A percentile compares a stretch with the other conserved stretches of the same genome.
Conservation (phyloP, 208 protist genomes). For the Trypanosoma caninum region DNA sequence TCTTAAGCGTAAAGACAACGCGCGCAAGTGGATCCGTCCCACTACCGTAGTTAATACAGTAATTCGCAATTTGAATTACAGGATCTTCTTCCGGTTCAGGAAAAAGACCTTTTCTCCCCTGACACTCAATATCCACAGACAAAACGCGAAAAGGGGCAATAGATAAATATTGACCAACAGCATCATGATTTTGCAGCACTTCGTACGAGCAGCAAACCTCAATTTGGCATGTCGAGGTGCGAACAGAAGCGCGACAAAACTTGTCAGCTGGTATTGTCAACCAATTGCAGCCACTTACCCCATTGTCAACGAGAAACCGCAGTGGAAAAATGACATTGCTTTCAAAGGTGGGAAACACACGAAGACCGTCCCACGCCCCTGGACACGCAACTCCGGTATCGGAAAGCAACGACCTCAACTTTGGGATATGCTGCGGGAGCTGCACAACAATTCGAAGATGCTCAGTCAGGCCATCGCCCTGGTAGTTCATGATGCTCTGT, state of each 20-base stretch:
- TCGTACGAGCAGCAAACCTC: slow-evolving; percentile 91
- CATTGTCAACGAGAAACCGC: slow-evolving; percentile 98
- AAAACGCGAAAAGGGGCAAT: slow-evolving; percentile 99
- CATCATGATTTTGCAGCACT: slow-evolving; percentile 79
- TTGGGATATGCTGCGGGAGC: slow-evolving; percentile 90
- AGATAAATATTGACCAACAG: slow-evolving; percentile 89
- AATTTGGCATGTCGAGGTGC: slow-evolving; percentile 88
- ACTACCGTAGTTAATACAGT: slow-evolving; percentile 91
- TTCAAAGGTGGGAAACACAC: slow-evolving; percentile 96
- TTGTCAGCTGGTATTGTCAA: slow-evolving; percentile 79
- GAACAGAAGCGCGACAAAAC: slow-evolving; percentile 33
- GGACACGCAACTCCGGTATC: slow-evolving; percentile 69
- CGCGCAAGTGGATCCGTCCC: slow-evolving; percentile 61
- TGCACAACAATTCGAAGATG: slow-evolving; percentile 88
- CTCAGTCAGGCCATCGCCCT: slow-evolving; percentile 35
- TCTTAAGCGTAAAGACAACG: slow-evolving; percentile 94
- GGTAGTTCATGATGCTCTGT: slow-evolving; percentile 81
- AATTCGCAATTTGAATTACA: slow-evolving; percentile 99
- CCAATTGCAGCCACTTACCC: slow-evolving; percentile 95
- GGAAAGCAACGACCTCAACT: slow-evolving; percentile 73
- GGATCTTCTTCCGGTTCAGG: slow-evolving; percentile 98
- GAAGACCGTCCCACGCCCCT: slow-evolving; percentile 68
- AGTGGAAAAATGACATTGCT: slow-evolving; percentile 98
- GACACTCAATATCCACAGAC: slow-evolving; percentile 99
- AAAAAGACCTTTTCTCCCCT: slow-evolving; percentile 97